phyloP scores from a whole-genome alignment of 306 rosid species.

The Vigna radiata region DNA sequence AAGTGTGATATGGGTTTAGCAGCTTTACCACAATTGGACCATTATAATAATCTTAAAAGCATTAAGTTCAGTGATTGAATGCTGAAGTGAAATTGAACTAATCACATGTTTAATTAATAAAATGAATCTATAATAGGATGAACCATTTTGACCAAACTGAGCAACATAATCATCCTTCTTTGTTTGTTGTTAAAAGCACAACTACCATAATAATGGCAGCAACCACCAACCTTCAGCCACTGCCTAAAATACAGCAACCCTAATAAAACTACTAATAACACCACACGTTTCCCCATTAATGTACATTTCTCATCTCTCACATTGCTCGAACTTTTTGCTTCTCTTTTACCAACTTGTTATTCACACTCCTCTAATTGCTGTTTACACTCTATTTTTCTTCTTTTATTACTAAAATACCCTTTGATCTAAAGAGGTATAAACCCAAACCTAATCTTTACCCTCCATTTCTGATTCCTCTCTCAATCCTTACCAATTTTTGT shows the following conservation, averaged over 20 bases:
- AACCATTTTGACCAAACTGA: background rate
- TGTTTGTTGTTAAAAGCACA: constrained; percentile 53
- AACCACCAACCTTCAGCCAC: background rate
- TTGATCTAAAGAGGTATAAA: too few species aligned
- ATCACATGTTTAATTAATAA: background rate
- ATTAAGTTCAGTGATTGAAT: background rate
- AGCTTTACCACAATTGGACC: background rate
- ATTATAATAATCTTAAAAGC: background rate
- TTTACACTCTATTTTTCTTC: too few species aligned
- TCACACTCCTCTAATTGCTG: too few species aligned
- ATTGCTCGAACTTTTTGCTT: background rate
- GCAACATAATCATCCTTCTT: constrained; percentile 35
- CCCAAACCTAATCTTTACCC: too few species aligned
- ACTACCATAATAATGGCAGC: background rate
- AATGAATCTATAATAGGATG: background rate
- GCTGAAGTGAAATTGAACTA: background rate
- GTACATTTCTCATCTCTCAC: background rate
- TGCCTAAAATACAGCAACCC: background rate
- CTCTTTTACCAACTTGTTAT: too few species aligned
- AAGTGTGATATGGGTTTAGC: background rate
- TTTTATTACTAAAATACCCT: too few species aligned
- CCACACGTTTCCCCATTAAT: background rate
- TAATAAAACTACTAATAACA: background rate
- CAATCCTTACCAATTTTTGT: too few species aligned
- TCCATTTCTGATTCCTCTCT: too few species aligned